Evolutionary conservation across 176 grass and related monocot species (phyloP), one percentile per base, ranked within the genome.

Genomic region (Typha latifolia): DNA sequence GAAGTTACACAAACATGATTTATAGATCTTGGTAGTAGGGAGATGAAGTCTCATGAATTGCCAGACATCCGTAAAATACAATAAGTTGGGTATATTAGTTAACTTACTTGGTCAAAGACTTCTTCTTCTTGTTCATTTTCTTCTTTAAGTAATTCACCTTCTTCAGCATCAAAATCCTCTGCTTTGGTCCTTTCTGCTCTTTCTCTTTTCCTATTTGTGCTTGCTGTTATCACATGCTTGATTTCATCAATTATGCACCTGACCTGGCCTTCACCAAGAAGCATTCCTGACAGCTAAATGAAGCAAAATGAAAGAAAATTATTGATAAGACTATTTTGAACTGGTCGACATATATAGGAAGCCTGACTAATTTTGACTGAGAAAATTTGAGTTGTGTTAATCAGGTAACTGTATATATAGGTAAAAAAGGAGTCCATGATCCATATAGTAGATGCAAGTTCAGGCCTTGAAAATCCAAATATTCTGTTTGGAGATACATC

Each of bases 101-200:
- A 10, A 84, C 9, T 7, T 72, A 90, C 95, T 89, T 94, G 95
- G 73, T 99, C 89, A 78, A 99, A 99, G 48, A 99, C 86, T 82
- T 99, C 95, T 66, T 99, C 95, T 72, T 99, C 95, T 74, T 94
- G 86, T 69, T 99, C 95, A 71, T 99, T 99, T 81, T 99, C 95
- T 87, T 94, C 95, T 77, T 99, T 77, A 47, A 99, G 85, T 62
- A 99, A 48, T 78, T 99, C 95, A 48, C 90, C 89, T 85, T 99
- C 95, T 68, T 99, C 95, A 12, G 95, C 95, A 83, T 99, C 95
- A 71, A 99, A 99, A 75, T 99, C 89, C 74, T 99, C 95, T 0
- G 86, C 95, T 78, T 94, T 94, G 9, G 89, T 82, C 70, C 95
- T 78, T 47, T 99, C 95, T 3, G 84, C 65, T 43, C 95, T 89